Evolutionary conservation across 225 moss, liverwort and hornwort genomes (phyloP).

Genomic region (Physcomitrellopsis africana): DNA sequence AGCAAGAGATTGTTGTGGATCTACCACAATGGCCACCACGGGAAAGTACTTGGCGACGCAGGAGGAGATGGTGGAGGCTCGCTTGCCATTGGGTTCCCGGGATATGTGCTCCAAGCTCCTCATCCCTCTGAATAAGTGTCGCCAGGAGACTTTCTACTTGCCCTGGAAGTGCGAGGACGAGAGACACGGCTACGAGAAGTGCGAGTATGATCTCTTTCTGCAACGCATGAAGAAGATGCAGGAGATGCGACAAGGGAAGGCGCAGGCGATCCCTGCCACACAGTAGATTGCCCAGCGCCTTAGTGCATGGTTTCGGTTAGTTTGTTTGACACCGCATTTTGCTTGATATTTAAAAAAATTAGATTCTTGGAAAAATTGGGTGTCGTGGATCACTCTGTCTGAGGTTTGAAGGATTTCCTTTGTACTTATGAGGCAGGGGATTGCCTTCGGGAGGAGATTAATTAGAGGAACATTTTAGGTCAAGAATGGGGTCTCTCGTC

Average conservation of each 20-base stretch:
- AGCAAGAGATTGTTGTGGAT: neutral
- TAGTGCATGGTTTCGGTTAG: no score
- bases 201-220: slow-evolving; percentile 74
- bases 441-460: neutral
- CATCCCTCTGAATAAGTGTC: slow-evolving; percentile 73
- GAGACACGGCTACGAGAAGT: slow-evolving; percentile 74
- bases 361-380: neutral
- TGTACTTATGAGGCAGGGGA: neutral
- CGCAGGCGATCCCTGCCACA: slow-evolving; percentile 18
- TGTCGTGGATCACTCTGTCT: neutral
- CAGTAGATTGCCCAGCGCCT: slow-evolving; percentile 7
- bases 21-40: neutral
- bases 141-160: slow-evolving; percentile 44
- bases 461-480: neutral
- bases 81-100: slow-evolving; percentile 56
- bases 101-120: slow-evolving; percentile 71
- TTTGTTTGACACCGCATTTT: neutral
- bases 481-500: neutral
- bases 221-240: slow-evolving; percentile 72
- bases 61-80: slow-evolving; percentile 62
- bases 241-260: slow-evolving; percentile 35
- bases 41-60: slow-evolving; percentile 55
- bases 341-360: neutral
- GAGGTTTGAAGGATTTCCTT: neutral
- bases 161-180: slow-evolving; percentile 81